Evolutionary conservation across 2,329 filamentous ascomycete genomes (phyloP), one percentile per base, ranked within the genome.

Genomic region (Talaromyces amestolkiae): DNA sequence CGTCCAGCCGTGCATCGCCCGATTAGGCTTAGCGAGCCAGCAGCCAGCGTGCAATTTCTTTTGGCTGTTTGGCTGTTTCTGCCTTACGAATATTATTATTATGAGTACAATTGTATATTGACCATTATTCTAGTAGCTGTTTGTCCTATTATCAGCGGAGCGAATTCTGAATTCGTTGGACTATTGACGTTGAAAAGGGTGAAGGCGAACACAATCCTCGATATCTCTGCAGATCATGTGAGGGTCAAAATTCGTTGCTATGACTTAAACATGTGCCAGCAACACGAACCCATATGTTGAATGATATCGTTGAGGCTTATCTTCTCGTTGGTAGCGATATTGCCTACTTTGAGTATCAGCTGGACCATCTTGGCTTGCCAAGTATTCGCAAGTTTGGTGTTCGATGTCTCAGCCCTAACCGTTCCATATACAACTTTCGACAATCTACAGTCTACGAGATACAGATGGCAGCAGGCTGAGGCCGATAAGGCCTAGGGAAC

Each of bases 1-100:
- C 33, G 11, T 19, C 24, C 47, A 53, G 49, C 27, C 60, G 19
- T 19, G 31, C n/a, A 31, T 4, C 15, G 9, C 49, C 45, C 33
- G 47, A 63, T 63, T 58, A 27, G 61, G 61, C 61, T 58, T 63
- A 63, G 61, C 53, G 61, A 3, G 61, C 22, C 51, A 56, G n/a
- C 47, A 3, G 61, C 22, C 51, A 56, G n/a, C 47, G 37, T 39
- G 27, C 41, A 33, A 33, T 45, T 35, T 45, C 3, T 19, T 45
- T 19, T 47, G n/a, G 24, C 33, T 22, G 37, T 22, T 45, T 31
- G 22, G 13, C 4, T 33, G 22, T 59, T 31, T 62, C 60, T 62
- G 60, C 35, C 60, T 41, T 53, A 45, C 37, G 4, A 43, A 8
- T 49, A 49, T 9, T 17, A 8, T 17, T 47, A 8, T 6, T 45